Conservation (phyloP, 768 basidiomycete species). For the Hysterangium stoloniferum region DNA sequence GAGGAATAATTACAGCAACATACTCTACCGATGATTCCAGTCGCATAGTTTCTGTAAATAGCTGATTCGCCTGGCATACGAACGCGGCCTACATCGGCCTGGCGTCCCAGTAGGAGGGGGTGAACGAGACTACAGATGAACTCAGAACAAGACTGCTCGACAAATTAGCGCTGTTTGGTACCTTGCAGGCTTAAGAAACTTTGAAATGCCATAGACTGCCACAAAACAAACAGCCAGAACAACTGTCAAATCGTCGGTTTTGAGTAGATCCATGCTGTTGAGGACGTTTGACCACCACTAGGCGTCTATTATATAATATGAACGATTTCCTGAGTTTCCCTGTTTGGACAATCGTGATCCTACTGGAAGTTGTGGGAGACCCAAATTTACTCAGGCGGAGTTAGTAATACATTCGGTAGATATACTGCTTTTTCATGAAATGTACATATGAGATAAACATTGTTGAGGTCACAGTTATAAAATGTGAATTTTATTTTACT, state of each 20-base stretch:
- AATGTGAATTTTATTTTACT: too few species aligned
- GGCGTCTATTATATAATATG: too few species aligned
- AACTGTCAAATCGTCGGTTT: slow-evolving; percentile 74
- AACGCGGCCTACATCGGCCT: slow-evolving; percentile 82
- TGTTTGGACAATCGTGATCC: too few species aligned
- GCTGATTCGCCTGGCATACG: slow-evolving; percentile 78
- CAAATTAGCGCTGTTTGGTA: slow-evolving; percentile 9
- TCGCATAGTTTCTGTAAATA: slow-evolving; percentile 85
- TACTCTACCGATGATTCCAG: slow-evolving; percentile 75
- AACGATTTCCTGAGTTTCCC: too few species aligned
- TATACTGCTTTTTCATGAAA: too few species aligned
- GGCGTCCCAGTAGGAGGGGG: slow-evolving; percentile 86
- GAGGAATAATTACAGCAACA: slow-evolving; percentile 20
- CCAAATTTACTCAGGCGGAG: too few species aligned
- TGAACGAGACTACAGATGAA: slow-evolving; percentile 53
- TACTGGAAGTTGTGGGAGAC: too few species aligned
- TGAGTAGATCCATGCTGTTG: slow-evolving; percentile 43
- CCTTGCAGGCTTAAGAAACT: slow-evolving; percentile 72
- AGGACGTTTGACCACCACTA: not conserved
- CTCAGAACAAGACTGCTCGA: not conserved
- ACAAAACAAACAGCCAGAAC: slow-evolving; percentile 68
- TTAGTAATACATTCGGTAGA: too few species aligned
- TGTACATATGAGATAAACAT: too few species aligned
- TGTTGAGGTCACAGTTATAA: too few species aligned
- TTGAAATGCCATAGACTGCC: slow-evolving; percentile 69